Base-by-base conservation (phyloP, 106 monocot genomes). In the Ottelia alismoides region DNA sequence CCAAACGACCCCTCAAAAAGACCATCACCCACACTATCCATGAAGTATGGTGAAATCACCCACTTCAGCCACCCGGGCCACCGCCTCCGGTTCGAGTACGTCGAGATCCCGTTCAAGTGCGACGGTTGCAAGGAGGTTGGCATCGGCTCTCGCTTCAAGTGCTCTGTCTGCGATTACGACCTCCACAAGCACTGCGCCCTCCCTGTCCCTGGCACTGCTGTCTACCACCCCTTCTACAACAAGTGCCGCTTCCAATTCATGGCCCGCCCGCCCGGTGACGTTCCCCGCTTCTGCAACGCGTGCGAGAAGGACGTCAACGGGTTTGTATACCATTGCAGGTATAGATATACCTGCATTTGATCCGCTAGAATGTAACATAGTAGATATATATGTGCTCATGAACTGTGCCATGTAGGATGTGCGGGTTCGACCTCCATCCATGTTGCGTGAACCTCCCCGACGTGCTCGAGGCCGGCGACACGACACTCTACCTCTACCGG, bases 381-480 rank as follows among this genome's bases (percentile, higher is more conserved):
- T n/a, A n/a, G n/a, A n/a, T n/a, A n/a, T n/a, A n/a, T n/a, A n/a
- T n/a, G n/a, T n/a, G n/a, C n/a, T n/a, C n/a, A n/a, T n/a, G n/a
- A n/a, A n/a, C n/a, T n/a, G n/a, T n/a, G n/a, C n/a, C n/a, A n/a
- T n/a, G n/a, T 22, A 51, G 51, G 7, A 27, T 44, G 9, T 78
- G 74, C 26, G 82, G 73, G 3, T 83, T 78, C 58, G 78, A 83
- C 26, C 74, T 83, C 31, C 82, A 83, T 21, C 82, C 82, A 11
- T 83, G 82, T 51, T 83, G 82, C 18, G 74, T 61, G 2, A 67
- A 55, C 35, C 62, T 78, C 10, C 78, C 82, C 0, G 56, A 57
- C 18, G 22, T 55, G 17, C 70, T 83, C 0, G 62, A 74, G 20
- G 78, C 71, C 50, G 74, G 74, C 1, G 64, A 74, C 12, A 32